A percentile compares a stretch with the other conserved stretches of the same genome.
Evolutionary conservation across 352 stramenopile genomes (phyloP).

Genomic region (Blastocystis sp.): DNA sequence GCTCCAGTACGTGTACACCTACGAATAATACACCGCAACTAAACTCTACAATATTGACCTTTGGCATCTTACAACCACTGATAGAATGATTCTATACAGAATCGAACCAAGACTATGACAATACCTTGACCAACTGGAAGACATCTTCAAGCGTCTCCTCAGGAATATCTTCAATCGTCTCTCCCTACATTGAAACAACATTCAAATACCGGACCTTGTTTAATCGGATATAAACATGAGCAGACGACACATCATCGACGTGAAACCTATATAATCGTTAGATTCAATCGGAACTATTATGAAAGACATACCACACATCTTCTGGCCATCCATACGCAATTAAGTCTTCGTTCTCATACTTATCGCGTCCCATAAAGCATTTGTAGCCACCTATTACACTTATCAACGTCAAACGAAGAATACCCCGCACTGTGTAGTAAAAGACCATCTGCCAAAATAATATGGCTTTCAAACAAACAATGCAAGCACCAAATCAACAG

Average conservation of each 20-base stretch:
- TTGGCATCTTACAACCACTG: constrained; percentile 82
- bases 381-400: background rate
- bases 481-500: constrained; percentile 4
- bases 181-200: constrained; percentile 64
- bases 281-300: background rate
- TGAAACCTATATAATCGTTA: constrained; percentile 77
- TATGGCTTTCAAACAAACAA: constrained; percentile 23
- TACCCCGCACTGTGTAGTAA: background rate
- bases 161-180: constrained; percentile 73
- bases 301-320: constrained; percentile 77
- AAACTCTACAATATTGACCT: constrained; percentile 71
- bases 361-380: constrained; percentile 92
- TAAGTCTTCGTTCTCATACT: constrained; percentile 97
- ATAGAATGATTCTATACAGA: constrained; percentile 72
- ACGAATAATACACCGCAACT: constrained; percentile 62
- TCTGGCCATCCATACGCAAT: constrained; percentile 90
- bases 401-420: background rate
- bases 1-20: constrained; percentile 82
- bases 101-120: background rate
- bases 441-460: background rate
- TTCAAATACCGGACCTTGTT: constrained; percentile 68
- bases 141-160: constrained; percentile 77
- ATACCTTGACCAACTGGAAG: constrained; percentile 79
- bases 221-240: constrained; percentile 92
- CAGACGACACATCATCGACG: constrained; percentile 91